Percentiles rank a stretch among this genome's conserved stretches.
Conservation (phyloP, 768 basidiomycete genomes). For the Hygrocybe coccinea region DNA sequence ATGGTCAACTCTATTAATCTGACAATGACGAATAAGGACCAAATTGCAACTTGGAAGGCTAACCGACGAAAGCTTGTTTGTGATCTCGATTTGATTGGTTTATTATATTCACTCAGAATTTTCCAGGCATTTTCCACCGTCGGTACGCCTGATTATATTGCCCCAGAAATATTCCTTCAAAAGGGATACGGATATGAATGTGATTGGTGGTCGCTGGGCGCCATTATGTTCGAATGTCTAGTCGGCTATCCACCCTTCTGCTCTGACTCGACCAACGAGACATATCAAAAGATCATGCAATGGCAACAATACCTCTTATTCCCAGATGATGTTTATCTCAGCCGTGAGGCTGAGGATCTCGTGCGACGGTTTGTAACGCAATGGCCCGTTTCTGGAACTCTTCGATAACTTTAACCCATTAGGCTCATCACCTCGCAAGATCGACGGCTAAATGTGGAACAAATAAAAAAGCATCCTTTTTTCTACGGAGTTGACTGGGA, state of each 20-base stretch:
- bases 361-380: constrained; percentile 59
- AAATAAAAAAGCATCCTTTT: constrained; percentile 89
- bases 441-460: constrained; percentile 69
- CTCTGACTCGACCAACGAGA: constrained; percentile 92
- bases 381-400: not conserved
- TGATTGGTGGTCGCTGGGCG: constrained; percentile 99
- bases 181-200: constrained; percentile 98
- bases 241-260: constrained; percentile 98
- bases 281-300: constrained; percentile 96
- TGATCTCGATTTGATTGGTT: constrained; percentile 3
- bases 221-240: constrained; percentile 97
- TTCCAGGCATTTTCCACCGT: constrained; percentile 93
- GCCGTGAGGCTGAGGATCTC: constrained; percentile 85
- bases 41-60: constrained; percentile 98
- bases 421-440: constrained; percentile 85
- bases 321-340: constrained; percentile 92
- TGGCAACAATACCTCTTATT: constrained; percentile 84
- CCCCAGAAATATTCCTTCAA: constrained; percentile 94
- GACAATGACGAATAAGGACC: constrained; percentile 89
- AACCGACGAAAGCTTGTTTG: constrained; percentile 89
- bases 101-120: constrained; percentile 1
- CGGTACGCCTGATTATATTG: constrained; percentile 94
- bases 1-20: constrained; percentile 97
- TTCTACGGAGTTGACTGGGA: constrained; percentile 96
- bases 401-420: not conserved